A percentile compares a stretch with the other conserved stretches of the same genome.
These are phyloP conservation scores for Scopulariopsis brevicaulis DNA, from an alignment of 2,329 filamentous ascomycete genomes.

Conservation along the genomic window DNA sequence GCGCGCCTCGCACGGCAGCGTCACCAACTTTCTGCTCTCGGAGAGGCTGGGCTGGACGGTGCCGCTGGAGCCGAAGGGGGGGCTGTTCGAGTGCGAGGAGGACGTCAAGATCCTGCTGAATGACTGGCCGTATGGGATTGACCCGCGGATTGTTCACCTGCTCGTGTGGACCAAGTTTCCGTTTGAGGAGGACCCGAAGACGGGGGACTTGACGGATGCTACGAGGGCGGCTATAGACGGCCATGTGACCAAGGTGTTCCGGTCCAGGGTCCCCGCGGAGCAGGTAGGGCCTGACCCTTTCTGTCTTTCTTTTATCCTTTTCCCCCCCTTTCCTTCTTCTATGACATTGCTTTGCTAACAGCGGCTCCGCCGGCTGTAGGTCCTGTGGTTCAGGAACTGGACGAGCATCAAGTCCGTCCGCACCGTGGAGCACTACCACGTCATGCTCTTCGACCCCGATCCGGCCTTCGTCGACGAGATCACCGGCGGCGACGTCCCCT, in stretches of 20 bases:
- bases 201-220: slow-evolving; percentile 55
- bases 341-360: not conserved
- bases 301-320: not conserved
- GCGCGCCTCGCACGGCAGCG: slow-evolving; percentile 57
- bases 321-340: too few species aligned
- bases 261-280: slow-evolving; percentile 33
- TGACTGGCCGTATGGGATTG: slow-evolving; percentile 90
- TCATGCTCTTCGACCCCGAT: slow-evolving; percentile 77
- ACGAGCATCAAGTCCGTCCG: slow-evolving; percentile 71
- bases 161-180: slow-evolving; percentile 91
- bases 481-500: slow-evolving; percentile 63
- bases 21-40: slow-evolving; percentile 65
- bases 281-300: slow-evolving; percentile 29
- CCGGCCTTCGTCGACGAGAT: slow-evolving; percentile 55
- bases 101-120: slow-evolving; percentile 73
- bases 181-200: slow-evolving; percentile 54
- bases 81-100: slow-evolving; percentile 30
- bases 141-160: slow-evolving; percentile 66
- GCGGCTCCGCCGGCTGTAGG: slow-evolving; percentile 11
- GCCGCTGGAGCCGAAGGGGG: slow-evolving; percentile 21
- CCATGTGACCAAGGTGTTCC: slow-evolving; percentile 61
- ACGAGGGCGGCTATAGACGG: slow-evolving; percentile 54
- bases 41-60: slow-evolving; percentile 58
- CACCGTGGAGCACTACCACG: slow-evolving; percentile 86
- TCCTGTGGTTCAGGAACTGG: slow-evolving; percentile 60